A percentile compares a stretch with the other conserved stretches of the same genome.
Evolutionary conservation across 306 rosid species (phyloP).

Genomic region (Cicer judaicum): DNA sequence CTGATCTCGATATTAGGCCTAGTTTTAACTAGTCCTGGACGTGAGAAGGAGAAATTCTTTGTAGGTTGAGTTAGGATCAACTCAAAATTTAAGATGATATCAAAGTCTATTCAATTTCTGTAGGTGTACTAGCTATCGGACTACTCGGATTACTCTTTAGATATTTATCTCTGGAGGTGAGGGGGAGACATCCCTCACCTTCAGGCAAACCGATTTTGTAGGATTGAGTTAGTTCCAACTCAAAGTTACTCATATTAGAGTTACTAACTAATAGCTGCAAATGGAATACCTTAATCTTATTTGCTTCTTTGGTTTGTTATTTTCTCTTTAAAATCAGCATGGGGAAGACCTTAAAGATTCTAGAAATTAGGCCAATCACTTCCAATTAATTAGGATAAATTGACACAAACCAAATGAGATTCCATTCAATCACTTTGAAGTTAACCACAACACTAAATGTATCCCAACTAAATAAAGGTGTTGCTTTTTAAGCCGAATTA

Average conservation of each 20-base stretch:
- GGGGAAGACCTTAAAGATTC: conserved; percentile 13
- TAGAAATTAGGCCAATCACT: conserved; percentile 22
- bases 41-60: too few species aligned
- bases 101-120: too few species aligned
- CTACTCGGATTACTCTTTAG: too few species aligned
- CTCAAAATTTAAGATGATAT: too few species aligned
- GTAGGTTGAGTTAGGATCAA: too few species aligned
- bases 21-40: not conserved
- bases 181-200: too few species aligned
- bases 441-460: conserved; percentile 27
- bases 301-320: conserved; percentile 7
- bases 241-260: too few species aligned
- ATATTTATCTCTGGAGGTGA: too few species aligned
- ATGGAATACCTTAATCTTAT: not conserved
- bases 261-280: not conserved
- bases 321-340: not conserved
- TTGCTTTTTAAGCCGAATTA: conserved; percentile 34
- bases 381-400: not conserved
- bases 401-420: conserved; percentile 23
- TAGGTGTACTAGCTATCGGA: too few species aligned
- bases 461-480: conserved; percentile 45
- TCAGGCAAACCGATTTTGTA: too few species aligned
- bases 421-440: conserved; percentile 24
- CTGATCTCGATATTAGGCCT: not conserved
- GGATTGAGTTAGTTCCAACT: too few species aligned